Evolutionary conservation across 2,329 filamentous ascomycete genomes (phyloP).

Genomic region (Hymenoscyphus scutula): DNA sequence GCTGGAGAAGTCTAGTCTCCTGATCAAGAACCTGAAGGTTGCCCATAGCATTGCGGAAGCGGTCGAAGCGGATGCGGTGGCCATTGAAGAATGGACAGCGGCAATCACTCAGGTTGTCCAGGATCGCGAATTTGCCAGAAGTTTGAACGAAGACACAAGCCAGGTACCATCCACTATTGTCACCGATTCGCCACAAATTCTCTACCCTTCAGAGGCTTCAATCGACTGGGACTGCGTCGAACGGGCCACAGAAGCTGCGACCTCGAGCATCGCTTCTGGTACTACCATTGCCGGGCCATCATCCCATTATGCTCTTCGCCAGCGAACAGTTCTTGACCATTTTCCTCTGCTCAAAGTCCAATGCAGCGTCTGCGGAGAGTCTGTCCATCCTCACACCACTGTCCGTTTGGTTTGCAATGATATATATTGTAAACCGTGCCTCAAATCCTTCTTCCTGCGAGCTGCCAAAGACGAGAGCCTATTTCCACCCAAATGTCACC

Average conservation of each 20-base stretch:
- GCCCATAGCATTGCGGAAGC: slow-evolving; percentile 28
- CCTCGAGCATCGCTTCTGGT: slow-evolving; percentile 19
- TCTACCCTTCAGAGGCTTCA: slow-evolving; percentile 18
- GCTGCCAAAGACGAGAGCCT: slow-evolving; percentile 27
- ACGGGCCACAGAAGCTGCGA: slow-evolving; percentile 24
- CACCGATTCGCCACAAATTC: slow-evolving; percentile 14
- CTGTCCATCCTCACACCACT: slow-evolving; percentile 24
- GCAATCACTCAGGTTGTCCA: slow-evolving; percentile 20
- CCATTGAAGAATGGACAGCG: slow-evolving; percentile 21
- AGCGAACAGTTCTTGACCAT: slow-evolving; percentile 25
- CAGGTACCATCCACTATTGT: slow-evolving; percentile 13
- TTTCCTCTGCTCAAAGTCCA: slow-evolving; percentile 26
- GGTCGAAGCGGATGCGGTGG: slow-evolving; percentile 22
- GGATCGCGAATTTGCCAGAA: slow-evolving; percentile 21
- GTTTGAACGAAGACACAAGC: slow-evolving; percentile 22
- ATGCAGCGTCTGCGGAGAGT: slow-evolving; percentile 27
- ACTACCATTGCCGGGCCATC: slow-evolving; percentile 23
- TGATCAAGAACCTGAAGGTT: slow-evolving; percentile 27
- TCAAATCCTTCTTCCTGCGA: slow-evolving; percentile 28
- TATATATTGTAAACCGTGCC: slow-evolving; percentile 29
- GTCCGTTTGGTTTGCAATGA: slow-evolving; percentile 25
- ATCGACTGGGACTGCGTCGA: slow-evolving; percentile 23
- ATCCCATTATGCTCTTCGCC: slow-evolving; percentile 12
- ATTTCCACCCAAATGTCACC: slow-evolving; percentile 28
- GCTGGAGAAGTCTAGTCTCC: slow-evolving; percentile 22